Percentiles rank a stretch among this genome's conserved stretches.
Conservation (phyloP, 805 yeast species). For the Kodamaea sagamina region DNA sequence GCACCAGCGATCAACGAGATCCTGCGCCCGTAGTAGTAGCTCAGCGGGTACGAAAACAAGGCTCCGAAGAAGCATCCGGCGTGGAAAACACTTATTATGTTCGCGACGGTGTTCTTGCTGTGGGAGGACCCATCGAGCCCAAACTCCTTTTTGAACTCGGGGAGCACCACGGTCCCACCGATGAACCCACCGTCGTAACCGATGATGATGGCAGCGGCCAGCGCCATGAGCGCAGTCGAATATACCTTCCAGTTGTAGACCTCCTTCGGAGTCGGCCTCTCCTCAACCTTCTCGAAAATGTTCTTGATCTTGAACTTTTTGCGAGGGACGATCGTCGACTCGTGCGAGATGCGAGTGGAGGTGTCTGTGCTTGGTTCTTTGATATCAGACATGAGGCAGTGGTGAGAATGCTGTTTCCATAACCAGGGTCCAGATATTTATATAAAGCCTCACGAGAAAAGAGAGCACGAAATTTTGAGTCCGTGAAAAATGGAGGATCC, state of each 20-base stretch:
- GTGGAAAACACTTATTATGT: conserved; percentile 41
- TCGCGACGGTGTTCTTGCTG: conserved; percentile 27
- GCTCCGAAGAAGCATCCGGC: conserved; percentile 45
- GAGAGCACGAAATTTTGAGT: not conserved
- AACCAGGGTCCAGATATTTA: not conserved
- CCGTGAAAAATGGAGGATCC: not conserved
- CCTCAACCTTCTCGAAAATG: conserved; percentile 37
- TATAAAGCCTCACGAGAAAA: not conserved
- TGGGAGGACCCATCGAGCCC: conserved; percentile 27
- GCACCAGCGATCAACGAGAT: conserved; percentile 35
- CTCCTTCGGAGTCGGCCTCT: conserved; percentile 40
- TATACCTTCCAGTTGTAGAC: conserved; percentile 39
- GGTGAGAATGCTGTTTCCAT: not conserved
- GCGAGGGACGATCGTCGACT: not conserved
- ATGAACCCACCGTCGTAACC: conserved; percentile 46
- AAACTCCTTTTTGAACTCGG: conserved; percentile 35
- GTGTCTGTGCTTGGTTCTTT: conserved; percentile 3
- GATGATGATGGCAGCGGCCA: conserved; percentile 42
- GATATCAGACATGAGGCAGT: not conserved
- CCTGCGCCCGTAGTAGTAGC: conserved; percentile 36
- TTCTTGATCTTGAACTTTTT: conserved; percentile 14
- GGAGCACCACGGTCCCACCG: conserved; percentile 41
- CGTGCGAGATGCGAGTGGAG: conserved; percentile 1
- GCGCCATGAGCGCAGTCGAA: conserved; percentile 38
- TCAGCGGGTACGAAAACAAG: conserved; percentile 36